phyloP scores from a whole-genome alignment of 192 early-diverging fungal genomes.

The Backusella mclennaniae region DNA sequence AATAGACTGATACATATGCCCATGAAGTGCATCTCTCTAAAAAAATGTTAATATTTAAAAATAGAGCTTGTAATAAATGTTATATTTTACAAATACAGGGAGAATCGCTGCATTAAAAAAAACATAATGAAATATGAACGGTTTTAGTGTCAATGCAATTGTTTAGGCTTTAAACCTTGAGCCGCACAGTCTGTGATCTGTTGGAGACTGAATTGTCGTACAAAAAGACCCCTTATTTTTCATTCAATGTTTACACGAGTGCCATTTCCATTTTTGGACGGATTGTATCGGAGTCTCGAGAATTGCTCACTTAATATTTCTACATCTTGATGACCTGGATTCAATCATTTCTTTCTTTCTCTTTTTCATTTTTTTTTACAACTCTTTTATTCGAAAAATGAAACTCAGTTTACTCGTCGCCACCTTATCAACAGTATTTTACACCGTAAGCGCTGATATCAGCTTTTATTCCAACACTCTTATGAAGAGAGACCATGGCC shows the following conservation, averaged over 20 bases:
- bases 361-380: background rate
- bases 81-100: conserved; percentile 22
- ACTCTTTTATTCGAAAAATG: conserved; percentile 1
- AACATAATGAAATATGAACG: background rate
- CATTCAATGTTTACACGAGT: background rate
- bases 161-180: background rate
- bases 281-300: background rate
- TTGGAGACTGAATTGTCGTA: background rate
- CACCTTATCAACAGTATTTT: background rate
- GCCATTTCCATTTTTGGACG: background rate
- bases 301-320: background rate
- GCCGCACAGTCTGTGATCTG: background rate
- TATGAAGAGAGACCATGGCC: conserved; percentile 21
- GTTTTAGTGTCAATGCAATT: background rate
- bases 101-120: conserved; percentile 20
- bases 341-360: background rate
- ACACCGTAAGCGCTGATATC: background rate
- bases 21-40: conserved; percentile 8
- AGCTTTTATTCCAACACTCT: background rate
- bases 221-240: background rate
- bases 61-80: background rate
- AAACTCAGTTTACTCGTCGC: conserved; percentile 14
- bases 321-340: background rate
- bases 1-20: conserved; percentile 15
- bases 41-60: background rate